phyloP scores from a whole-genome alignment of 1,284 basidiomycete species.

The Boletus calvinii region DNA sequence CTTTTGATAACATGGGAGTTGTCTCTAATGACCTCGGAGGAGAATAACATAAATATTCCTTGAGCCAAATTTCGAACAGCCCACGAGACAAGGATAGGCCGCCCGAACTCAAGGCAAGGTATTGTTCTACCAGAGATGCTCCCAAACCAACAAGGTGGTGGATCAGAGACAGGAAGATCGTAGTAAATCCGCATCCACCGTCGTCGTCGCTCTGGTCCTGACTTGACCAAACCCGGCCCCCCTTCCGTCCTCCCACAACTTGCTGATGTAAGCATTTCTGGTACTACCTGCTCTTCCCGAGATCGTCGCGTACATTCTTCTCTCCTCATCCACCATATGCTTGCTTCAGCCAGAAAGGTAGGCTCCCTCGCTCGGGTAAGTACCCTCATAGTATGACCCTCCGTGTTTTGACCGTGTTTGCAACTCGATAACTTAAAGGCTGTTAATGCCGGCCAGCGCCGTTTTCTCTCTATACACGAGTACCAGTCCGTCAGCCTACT shows the following conservation, averaged over 20 bases:
- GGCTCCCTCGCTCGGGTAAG: slow-evolving; percentile 61
- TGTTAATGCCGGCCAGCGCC: slow-evolving; percentile 79
- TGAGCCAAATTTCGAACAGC: slow-evolving; percentile 76
- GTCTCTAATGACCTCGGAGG: slow-evolving; percentile 4
- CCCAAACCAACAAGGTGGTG: slow-evolving; percentile 37
- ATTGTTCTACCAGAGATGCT: slow-evolving; percentile 59
- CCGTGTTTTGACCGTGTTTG: not conserved
- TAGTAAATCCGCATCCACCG: slow-evolving; percentile 45
- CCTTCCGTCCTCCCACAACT: not conserved
- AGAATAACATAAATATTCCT: slow-evolving; percentile 49
- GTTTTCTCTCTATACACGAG: slow-evolving; percentile 97
- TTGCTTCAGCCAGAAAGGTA: slow-evolving; percentile 61
- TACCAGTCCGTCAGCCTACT: slow-evolving; percentile 95
- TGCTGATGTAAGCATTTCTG: slow-evolving; percentile 26
- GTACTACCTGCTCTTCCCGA: slow-evolving; percentile 7
- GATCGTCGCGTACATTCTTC: slow-evolving; percentile 15
- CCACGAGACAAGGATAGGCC: slow-evolving; percentile 47
- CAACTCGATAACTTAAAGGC: slow-evolving; percentile 37
- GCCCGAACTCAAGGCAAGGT: slow-evolving; percentile 80
- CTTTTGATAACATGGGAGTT: slow-evolving; percentile 15
- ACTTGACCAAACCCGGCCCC: slow-evolving; percentile 13
- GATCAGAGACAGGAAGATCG: slow-evolving; percentile 74
- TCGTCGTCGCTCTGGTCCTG: slow-evolving; percentile 70
- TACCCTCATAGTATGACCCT: slow-evolving; percentile 7
- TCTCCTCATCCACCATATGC: slow-evolving; percentile 44